phyloP scores from a whole-genome alignment of 805 yeast species.

The Wickerhamia fluorescens region DNA sequence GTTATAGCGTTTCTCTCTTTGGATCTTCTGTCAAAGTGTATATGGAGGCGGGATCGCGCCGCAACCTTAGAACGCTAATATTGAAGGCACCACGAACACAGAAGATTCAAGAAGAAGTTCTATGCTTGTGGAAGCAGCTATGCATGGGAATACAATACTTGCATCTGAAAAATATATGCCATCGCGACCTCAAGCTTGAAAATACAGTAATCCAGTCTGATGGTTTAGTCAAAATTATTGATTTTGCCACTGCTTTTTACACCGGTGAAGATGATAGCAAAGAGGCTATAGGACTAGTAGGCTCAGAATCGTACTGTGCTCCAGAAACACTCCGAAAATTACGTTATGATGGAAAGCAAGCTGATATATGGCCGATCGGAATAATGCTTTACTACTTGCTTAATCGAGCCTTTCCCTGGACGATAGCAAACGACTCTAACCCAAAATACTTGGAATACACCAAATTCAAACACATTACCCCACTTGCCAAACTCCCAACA shows the following conservation, averaged over 20 bases:
- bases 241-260: constrained; percentile 27
- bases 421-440: constrained; percentile 22
- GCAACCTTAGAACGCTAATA: neutral
- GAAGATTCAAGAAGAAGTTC: neutral
- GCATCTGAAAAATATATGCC: constrained; percentile 33
- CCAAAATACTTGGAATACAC: neutral
- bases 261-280: constrained; percentile 4
- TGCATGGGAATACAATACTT: constrained; percentile 30
- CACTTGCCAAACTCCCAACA: neutral
- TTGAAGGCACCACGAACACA: neutral
- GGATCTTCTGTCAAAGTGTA: constrained; percentile 18
- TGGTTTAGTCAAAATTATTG: constrained; percentile 38
- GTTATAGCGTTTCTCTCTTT: constrained; percentile 17
- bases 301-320: constrained; percentile 38
- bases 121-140: constrained; percentile 34
- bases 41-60: constrained; percentile 26
- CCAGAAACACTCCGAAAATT: constrained; percentile 38
- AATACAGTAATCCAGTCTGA: constrained; percentile 31
- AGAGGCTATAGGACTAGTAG: constrained; percentile 39
- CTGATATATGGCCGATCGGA: constrained; percentile 48
- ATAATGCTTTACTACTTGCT: constrained; percentile 30
- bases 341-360: constrained; percentile 32
- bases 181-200: constrained; percentile 45
- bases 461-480: neutral
- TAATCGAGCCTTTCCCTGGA: constrained; percentile 40